Percentiles rank a stretch among this genome's conserved stretches.
phyloP scores from a whole-genome alignment of 371 early-diverging fungal species.

The Mortierella sp. region DNA sequence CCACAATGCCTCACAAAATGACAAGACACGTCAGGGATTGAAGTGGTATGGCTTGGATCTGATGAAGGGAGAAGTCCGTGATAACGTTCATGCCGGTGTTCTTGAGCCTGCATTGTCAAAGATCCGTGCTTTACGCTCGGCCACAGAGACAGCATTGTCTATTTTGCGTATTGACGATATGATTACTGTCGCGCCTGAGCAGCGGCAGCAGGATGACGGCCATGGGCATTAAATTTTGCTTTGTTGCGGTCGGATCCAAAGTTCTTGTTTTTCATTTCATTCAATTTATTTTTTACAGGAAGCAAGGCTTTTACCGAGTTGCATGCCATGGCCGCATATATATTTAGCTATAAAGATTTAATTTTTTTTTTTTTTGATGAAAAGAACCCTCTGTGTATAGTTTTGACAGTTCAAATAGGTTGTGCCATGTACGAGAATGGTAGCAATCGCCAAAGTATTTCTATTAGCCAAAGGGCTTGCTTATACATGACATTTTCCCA shows the following conservation, averaged over 20 bases:
- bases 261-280: neutral
- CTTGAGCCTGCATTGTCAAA: slow-evolving; percentile 99
- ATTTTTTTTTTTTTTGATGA: neutral
- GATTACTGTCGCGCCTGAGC: slow-evolving; percentile 81
- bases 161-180: slow-evolving; percentile 99
- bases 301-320: neutral
- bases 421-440: no score
- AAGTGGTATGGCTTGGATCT: slow-evolving; percentile 96
- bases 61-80: slow-evolving; percentile 92
- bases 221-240: slow-evolving; percentile 61
- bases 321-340: neutral
- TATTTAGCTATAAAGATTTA: neutral
- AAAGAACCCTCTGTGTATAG: no score
- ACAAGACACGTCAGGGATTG: slow-evolving; percentile 76
- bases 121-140: slow-evolving; percentile 98
- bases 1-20: slow-evolving; percentile 88
- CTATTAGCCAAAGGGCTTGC: no score
- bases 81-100: slow-evolving; percentile 98
- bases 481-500: neutral
- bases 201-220: slow-evolving; percentile 65
- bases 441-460: no score
- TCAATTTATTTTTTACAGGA: neutral
- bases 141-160: slow-evolving; percentile 99
- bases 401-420: no score
- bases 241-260: no score